A percentile compares a stretch with the other conserved stretches of the same genome.
Conservation (phyloP, 2,329 filamentous ascomycete genomes). For the Colletotrichum sojae region DNA sequence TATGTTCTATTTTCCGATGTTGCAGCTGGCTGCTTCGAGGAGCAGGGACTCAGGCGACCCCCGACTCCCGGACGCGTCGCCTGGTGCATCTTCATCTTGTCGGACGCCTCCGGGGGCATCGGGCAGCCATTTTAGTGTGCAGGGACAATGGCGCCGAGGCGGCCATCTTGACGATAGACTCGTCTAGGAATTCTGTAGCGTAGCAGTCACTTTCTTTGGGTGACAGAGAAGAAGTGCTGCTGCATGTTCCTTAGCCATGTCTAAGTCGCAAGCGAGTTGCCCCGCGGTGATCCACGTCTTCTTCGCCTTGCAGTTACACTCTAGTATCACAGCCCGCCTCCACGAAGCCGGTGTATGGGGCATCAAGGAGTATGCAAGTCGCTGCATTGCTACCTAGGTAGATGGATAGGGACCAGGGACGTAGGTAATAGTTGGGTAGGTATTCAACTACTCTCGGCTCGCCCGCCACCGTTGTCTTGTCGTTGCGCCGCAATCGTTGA, state of each 20-base stretch:
- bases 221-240: neutral
- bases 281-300: neutral
- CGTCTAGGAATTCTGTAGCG: slow-evolving; percentile 14
- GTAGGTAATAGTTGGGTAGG: too few relatives aligned
- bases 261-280: neutral
- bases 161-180: slow-evolving; percentile 13
- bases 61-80: slow-evolving; percentile 1
- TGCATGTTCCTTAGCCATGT: neutral
- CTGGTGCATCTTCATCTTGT: neutral
- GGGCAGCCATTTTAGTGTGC: neutral
- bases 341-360: slow-evolving; percentile 7
- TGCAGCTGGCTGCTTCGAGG: slow-evolving; percentile 23
- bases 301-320: neutral
- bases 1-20: neutral
- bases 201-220: neutral
- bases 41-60: neutral
- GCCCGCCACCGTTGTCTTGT: neutral
- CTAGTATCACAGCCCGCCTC: slow-evolving; percentile 1
- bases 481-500: slow-evolving; percentile 9
- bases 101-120: slow-evolving; percentile 22
- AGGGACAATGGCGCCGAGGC: slow-evolving; percentile 7
- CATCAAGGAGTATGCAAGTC: neutral
- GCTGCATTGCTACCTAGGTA: neutral
- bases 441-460: neutral
- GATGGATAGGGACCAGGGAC: too few relatives aligned